A percentile compares a stretch with the other conserved stretches of the same genome.
These are phyloP conservation scores for Quillaja saponaria DNA, from an alignment of 306 rosid species.

Conservation along the genomic window DNA sequence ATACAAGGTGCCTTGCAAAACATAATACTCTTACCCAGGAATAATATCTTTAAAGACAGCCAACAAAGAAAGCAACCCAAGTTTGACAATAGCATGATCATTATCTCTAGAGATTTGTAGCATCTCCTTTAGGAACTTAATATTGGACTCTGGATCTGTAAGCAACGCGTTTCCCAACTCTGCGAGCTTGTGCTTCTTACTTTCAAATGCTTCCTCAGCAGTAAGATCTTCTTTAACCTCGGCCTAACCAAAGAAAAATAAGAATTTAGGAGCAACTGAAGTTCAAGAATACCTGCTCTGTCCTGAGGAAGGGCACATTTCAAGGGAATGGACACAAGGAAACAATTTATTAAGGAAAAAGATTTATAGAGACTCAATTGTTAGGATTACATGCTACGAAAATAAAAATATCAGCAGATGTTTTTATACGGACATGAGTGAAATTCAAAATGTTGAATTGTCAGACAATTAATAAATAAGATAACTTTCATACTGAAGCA, in stretches of 20 bases:
- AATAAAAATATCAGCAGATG: constrained; percentile 14
- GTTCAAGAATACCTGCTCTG: constrained; percentile 6
- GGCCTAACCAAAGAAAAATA: constrained; percentile 51
- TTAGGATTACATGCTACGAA: constrained; percentile 1
- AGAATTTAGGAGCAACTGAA: constrained; percentile 22
- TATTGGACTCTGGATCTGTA: constrained; percentile 82
- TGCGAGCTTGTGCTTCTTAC: constrained; percentile 81
- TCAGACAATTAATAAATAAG: too few relatives aligned
- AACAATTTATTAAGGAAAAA: background rate
- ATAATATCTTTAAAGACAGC: constrained; percentile 89
- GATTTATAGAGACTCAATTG: background rate
- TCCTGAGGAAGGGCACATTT: constrained; percentile 6
- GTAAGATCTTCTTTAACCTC: constrained; percentile 83
- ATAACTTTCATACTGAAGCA: background rate
- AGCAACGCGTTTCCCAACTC: constrained; percentile 85
- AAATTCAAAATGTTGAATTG: too few relatives aligned
- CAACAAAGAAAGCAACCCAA: constrained; percentile 85
- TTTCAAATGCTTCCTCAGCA: constrained; percentile 80
- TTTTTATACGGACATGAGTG: too few relatives aligned
- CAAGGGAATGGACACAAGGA: constrained; percentile 17
- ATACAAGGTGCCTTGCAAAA: constrained; percentile 23
- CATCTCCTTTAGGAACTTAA: constrained; percentile 78
- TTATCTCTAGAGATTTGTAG: constrained; percentile 66
- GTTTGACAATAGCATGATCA: constrained; percentile 68
- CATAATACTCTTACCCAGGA: constrained; percentile 66